Percentiles rank a stretch among this genome's conserved stretches.
phyloP scores from a whole-genome alignment of 352 stramenopile genomes.

The Globisporangium radiosum region DNA sequence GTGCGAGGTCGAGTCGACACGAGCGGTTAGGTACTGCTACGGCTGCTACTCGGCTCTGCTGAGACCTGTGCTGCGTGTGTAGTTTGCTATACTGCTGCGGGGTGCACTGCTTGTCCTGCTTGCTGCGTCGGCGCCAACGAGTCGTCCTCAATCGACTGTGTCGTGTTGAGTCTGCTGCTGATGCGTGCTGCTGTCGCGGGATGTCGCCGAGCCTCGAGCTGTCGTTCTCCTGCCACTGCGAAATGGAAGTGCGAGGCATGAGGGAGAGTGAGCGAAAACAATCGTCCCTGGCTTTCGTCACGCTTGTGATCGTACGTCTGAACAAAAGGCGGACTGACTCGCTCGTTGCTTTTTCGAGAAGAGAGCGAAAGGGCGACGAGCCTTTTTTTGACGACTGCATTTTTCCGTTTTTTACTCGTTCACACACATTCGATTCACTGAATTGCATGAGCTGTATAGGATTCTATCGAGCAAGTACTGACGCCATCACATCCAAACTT shows the following conservation, averaged over 20 bases:
- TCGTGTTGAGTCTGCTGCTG: neutral
- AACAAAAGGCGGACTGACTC: conserved; percentile 4
- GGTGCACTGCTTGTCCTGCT: neutral
- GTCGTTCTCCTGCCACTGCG: neutral
- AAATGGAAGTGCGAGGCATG: neutral
- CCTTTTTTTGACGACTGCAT: neutral
- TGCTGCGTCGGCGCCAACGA: neutral
- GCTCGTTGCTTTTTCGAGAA: neutral
- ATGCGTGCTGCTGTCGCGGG: neutral
- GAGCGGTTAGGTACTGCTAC: neutral
- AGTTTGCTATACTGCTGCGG: neutral
- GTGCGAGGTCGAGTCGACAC: neutral
- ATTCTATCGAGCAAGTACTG: neutral
- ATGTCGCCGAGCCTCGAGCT: neutral
- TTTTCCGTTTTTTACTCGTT: neutral
- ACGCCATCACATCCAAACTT: no score
- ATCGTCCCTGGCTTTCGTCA: neutral
- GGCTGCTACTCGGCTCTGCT: neutral
- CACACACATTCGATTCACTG: neutral
- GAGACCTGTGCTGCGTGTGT: neutral
- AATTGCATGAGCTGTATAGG: neutral
- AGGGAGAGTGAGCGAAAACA: neutral
- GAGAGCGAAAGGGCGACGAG: no score
- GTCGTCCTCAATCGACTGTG: neutral
- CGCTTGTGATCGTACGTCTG: neutral